Evolutionary conservation across 2,329 filamentous ascomycete genomes (phyloP).

Genomic region (Tolypocladium album): DNA sequence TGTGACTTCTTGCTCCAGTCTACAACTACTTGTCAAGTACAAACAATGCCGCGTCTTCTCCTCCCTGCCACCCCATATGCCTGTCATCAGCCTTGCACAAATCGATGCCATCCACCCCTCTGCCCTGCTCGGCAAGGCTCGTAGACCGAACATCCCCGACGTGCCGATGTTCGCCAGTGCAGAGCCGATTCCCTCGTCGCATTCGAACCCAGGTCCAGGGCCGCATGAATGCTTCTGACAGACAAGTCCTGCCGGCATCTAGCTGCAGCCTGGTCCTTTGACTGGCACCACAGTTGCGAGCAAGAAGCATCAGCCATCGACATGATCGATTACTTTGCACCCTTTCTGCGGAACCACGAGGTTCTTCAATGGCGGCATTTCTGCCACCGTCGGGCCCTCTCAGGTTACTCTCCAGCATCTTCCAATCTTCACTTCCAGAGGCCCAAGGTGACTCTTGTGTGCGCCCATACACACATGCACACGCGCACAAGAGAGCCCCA

Average conservation of each 20-base stretch:
- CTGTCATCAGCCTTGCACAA: not conserved
- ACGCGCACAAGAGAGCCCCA: not conserved
- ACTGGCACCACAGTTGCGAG: not conserved
- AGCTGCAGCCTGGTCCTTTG: not conserved
- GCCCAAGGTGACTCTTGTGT: not conserved
- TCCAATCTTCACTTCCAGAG: not conserved
- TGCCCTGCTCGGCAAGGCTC: not conserved
- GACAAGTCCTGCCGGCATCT: not conserved
- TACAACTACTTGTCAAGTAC: conserved; percentile 3
- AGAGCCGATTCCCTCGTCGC: not conserved
- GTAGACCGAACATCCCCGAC: not conserved
- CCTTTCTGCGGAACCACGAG: not conserved
- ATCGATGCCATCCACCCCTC: not conserved
- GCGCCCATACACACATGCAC: not conserved
- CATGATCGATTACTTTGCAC: not conserved
- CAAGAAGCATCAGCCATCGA: not conserved
- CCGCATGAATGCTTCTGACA: not conserved
- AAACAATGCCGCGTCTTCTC: not conserved
- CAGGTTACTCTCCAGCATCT: not conserved
- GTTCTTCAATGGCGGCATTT: not conserved
- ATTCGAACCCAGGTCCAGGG: not conserved
- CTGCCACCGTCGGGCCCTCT: not conserved
- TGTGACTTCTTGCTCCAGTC: conserved; percentile 4
- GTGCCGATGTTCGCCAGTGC: not conserved
- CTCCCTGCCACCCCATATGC: not conserved